Percentiles rank a stretch among this genome's conserved stretches.
phyloP scores from a whole-genome alignment of 2,329 filamentous ascomycete genomes.

The Aspergillus clavatus region DNA sequence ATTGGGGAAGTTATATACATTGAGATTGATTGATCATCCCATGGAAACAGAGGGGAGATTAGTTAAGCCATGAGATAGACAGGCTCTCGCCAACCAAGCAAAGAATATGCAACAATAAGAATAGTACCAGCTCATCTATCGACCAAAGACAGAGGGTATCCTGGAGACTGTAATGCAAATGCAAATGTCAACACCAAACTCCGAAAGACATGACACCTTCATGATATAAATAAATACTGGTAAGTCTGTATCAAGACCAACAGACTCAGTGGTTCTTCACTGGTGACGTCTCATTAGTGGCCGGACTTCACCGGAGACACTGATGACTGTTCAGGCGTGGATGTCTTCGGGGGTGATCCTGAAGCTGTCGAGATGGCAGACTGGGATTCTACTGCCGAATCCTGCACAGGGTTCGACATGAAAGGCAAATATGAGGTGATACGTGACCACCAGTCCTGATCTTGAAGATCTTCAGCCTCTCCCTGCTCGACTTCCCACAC shows the following conservation, averaged over 20 bases:
- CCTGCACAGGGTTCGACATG: conserved; percentile 13
- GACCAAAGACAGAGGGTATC: background rate
- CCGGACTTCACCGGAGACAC: background rate
- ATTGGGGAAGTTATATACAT: background rate
- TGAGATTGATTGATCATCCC: background rate
- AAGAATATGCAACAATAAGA: background rate
- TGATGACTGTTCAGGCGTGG: background rate
- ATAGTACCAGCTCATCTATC: background rate
- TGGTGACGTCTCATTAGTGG: background rate
- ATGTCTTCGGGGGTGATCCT: background rate
- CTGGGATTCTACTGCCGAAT: conserved; percentile 2
- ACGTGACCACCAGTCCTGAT: conserved; percentile 30
- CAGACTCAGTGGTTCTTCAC: background rate
- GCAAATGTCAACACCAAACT: background rate
- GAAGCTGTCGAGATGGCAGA: conserved; percentile 7
- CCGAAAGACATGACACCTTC: background rate
- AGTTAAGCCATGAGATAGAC: background rate
- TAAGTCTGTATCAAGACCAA: background rate
- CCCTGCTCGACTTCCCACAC: conserved; percentile 35
- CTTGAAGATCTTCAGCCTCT: conserved; percentile 21
- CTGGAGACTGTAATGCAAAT: background rate
- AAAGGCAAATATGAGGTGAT: conserved; percentile 32
- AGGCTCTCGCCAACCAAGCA: background rate
- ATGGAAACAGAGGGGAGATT: background rate
- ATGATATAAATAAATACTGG: background rate